Percentiles rank a stretch among this genome's conserved stretches.
Conservation (phyloP, 176 grass and related monocot genomes). For the Carex scoparia region DNA sequence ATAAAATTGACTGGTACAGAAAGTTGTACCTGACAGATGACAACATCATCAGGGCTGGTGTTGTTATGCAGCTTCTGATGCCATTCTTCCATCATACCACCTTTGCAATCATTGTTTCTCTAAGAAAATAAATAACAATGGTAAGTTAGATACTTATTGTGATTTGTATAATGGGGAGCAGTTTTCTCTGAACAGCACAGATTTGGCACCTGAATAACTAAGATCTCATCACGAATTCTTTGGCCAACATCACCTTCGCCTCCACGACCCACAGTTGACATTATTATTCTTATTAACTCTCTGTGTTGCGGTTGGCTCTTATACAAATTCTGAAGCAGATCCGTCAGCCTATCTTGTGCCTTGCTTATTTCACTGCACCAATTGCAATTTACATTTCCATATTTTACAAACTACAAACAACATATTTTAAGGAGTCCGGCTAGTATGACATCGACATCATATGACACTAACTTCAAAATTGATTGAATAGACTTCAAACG, state of each 20-base stretch:
- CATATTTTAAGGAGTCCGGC: not conserved
- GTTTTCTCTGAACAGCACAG: constrained; percentile 18
- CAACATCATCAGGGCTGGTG: constrained; percentile 96
- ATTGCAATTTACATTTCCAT: constrained; percentile 7
- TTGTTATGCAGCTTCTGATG: constrained; percentile 99
- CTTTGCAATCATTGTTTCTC: constrained; percentile 96
- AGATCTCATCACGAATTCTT: constrained; percentile 98
- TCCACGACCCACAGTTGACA: constrained; percentile 88
- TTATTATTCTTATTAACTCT: constrained; percentile 84
- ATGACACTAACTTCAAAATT: no score
- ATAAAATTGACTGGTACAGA: not conserved
- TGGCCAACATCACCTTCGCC: constrained; percentile 99
- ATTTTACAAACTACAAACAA: constrained; percentile 8
- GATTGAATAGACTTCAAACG: no score
- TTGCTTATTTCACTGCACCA: constrained; percentile 94
- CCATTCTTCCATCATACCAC: constrained; percentile 99
- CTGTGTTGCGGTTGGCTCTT: constrained; percentile 68
- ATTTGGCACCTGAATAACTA: constrained; percentile 85
- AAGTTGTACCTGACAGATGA: constrained; percentile 89
- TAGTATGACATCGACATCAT: no score
- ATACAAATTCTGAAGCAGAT: constrained; percentile 78
- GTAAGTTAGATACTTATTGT: not conserved
- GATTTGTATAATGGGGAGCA: not conserved
- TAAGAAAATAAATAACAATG: constrained; percentile 30
- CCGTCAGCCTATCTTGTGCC: constrained; percentile 86